Evolutionary conservation across 768 basidiomycete genomes (phyloP), one percentile per base, ranked within the genome.

Genomic region (Auricularia heimuer): DNA sequence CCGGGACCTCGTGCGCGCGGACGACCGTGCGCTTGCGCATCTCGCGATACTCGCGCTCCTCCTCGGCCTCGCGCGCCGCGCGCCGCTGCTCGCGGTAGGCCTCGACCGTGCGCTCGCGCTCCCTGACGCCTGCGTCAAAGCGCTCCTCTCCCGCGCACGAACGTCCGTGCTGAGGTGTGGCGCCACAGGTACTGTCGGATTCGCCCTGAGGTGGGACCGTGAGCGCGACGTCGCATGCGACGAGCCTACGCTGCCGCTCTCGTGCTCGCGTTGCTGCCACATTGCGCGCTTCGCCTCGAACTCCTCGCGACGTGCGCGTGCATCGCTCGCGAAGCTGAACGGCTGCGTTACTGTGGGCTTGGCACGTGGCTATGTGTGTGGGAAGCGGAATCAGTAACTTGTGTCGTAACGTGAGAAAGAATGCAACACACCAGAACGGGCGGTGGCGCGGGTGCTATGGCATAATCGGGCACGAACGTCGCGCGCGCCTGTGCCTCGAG

Each of bases 1-100:
- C 86, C 11, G 89, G 89, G 33, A 91, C 80, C 69, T 83, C 83
- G 71, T 90, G 80, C 58, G 89, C 89, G 73, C 79, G 83, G 29
- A 87, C 86, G 58, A 91, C 76, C 18, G 86, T 81, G 68, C 77
- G 80, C 77, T 79, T 82, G 72, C 89, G 76, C 70, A 88, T 66
- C 76, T 85, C 87, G 71, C 73, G 79, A 65, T 88, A 72, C 75
- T 84, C 85, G 72, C 73, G 74, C 73, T 83, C 85, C 74, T 89
- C 87, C 69, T 82, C 78, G 70, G 79, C 78, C 70, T 80, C 83
- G 70, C 77, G 73, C 70, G 77, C 77, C 71, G 74, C 74, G 67
- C 81, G 76, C 68, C 73, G 73, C 70, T 80, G 79, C 70, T 85
- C 85, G 69, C 74, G 75, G 65, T 74, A 73, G 63, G 73, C 73